phyloP scores from a whole-genome alignment of 179 eudicot genomes.

The Pouteria campechiana region DNA sequence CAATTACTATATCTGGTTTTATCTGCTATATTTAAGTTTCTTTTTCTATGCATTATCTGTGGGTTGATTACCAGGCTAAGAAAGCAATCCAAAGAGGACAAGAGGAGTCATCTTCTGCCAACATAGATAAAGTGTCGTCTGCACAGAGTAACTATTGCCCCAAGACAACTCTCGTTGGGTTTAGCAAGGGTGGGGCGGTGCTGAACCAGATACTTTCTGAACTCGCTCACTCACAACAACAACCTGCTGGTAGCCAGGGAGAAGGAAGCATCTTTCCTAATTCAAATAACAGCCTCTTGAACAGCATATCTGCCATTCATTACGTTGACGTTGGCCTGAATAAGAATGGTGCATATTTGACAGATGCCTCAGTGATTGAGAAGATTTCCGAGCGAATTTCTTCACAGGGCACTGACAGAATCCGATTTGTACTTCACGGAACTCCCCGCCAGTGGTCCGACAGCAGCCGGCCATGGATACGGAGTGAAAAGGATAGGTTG shows the following conservation, averaged over 20 bases:
- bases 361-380: slow-evolving; percentile 30
- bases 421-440: slow-evolving; percentile 67
- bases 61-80: slow-evolving; percentile 21
- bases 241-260: slow-evolving; percentile 3
- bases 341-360: slow-evolving; percentile 64
- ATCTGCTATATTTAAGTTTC: too few relatives aligned
- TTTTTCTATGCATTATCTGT: neutral
- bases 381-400: slow-evolving; percentile 25
- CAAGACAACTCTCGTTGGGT: slow-evolving; percentile 56
- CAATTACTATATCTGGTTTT: too few relatives aligned
- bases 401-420: slow-evolving; percentile 11
- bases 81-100: slow-evolving; percentile 8
- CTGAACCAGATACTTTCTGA: slow-evolving; percentile 76
- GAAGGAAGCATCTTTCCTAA: slow-evolving; percentile 35
- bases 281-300: slow-evolving; percentile 50
- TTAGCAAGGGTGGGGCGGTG: slow-evolving; percentile 85
- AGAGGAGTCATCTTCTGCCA: slow-evolving; percentile 20
- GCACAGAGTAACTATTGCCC: slow-evolving; percentile 19
- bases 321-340: slow-evolving; percentile 88
- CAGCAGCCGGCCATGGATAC: slow-evolving; percentile 47
- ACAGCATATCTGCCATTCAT: slow-evolving; percentile 70
- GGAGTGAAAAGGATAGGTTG: slow-evolving; percentile 58
- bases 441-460: slow-evolving; percentile 95
- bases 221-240: slow-evolving; percentile 26
- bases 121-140: slow-evolving; percentile 14